Evolutionary conservation across 2,329 filamentous ascomycete genomes (phyloP).

Genomic region (Lithohypha guttulata): DNA sequence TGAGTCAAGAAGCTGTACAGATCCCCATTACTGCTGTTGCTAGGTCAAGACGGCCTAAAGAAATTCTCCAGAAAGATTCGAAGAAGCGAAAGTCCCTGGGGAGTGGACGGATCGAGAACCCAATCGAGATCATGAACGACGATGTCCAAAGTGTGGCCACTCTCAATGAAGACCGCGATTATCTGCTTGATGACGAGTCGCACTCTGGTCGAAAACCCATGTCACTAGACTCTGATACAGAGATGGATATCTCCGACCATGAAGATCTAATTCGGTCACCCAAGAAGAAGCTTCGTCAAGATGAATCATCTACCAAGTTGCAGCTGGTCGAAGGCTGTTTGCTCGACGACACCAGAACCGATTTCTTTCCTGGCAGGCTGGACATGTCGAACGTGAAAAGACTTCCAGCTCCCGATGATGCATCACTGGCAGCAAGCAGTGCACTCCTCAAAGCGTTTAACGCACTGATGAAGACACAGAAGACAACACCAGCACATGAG

Average conservation of each 20-base stretch:
- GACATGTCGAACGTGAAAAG: conserved; percentile 51
- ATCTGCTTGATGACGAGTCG: conserved; percentile 25
- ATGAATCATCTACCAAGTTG: neutral
- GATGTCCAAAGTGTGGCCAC: conserved; percentile 39
- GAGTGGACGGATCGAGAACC: conserved; percentile 1
- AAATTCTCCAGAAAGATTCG: conserved; percentile 15
- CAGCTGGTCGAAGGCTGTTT: conserved; percentile 1
- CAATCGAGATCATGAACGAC: conserved; percentile 24
- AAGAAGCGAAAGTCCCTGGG: conserved; percentile 19
- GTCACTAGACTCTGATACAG: conserved; percentile 15
- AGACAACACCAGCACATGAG: conserved; percentile 47
- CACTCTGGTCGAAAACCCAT: conserved; percentile 9
- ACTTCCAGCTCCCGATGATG: conserved; percentile 56
- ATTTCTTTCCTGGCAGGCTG: conserved; percentile 59
- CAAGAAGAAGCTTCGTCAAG: conserved; percentile 11
- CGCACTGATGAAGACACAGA: conserved; percentile 54
- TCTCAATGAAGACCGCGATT: conserved; percentile 35
- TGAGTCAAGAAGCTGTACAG: conserved; percentile 26
- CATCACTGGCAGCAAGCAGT: conserved; percentile 50
- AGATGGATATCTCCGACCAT: conserved; percentile 30
- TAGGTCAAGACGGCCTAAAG: conserved; percentile 31
- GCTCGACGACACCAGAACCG: conserved; percentile 34
- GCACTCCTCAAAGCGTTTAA: conserved; percentile 55
- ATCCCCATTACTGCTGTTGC: conserved; percentile 45
- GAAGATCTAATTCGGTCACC: conserved; percentile 17